Conservation (phyloP, 1,139 yeast genomes). For the Taiozyma onychis region DNA sequence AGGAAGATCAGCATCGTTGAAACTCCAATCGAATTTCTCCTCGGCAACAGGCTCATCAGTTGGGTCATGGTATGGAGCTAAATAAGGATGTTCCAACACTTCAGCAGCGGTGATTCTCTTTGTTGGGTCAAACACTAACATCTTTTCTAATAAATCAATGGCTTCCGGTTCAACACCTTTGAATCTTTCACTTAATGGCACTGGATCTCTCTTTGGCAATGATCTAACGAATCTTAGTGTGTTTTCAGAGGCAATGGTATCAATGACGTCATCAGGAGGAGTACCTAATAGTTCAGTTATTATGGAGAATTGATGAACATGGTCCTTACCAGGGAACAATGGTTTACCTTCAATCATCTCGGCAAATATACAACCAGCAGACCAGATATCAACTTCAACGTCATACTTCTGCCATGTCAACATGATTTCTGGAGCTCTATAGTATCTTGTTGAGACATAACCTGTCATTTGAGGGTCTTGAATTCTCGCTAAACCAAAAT, state of each 20-base stretch:
- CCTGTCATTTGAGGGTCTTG: conserved; percentile 99
- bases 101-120: conserved; percentile 90
- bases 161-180: conserved; percentile 89
- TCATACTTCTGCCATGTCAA: conserved; percentile 99
- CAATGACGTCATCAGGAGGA: conserved; percentile 94
- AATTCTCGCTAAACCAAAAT: conserved; percentile 92
- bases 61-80: conserved; percentile 98
- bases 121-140: conserved; percentile 93
- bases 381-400: conserved; percentile 98
- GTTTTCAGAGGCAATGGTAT: conserved; percentile 93
- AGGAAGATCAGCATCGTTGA: conserved; percentile 95
- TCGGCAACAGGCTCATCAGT: conserved; percentile 95
- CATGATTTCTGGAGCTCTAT: conserved; percentile 99
- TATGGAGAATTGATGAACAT: conserved; percentile 95
- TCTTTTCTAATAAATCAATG: conserved; percentile 77
- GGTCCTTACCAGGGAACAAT: conserved; percentile 96
- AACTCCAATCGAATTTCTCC: conserved; percentile 94
- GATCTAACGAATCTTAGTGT: conserved; percentile 92
- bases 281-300: conserved; percentile 94
- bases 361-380: conserved; percentile 98
- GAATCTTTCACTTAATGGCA: conserved; percentile 81
- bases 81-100: conserved; percentile 84
- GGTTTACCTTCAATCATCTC: conserved; percentile 99
- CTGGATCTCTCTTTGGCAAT: conserved; percentile 86
- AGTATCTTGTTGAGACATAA: conserved; percentile 92